Conservation (phyloP, 345 rosid species). For the Hevea brasiliensis region DNA sequence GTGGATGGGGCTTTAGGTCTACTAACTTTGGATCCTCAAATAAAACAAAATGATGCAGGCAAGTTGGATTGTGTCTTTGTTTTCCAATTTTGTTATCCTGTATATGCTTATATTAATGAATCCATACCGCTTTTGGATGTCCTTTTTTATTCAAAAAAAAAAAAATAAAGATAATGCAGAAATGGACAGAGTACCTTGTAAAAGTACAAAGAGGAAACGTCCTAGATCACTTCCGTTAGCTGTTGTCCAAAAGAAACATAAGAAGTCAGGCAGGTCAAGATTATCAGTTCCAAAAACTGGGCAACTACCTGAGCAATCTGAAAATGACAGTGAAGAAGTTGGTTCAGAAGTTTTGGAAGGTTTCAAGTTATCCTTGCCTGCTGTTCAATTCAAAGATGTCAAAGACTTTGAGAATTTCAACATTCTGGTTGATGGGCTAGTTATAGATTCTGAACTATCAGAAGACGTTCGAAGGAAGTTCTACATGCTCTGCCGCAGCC, state of each 20-base stretch:
- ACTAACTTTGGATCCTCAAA: conserved; percentile 60
- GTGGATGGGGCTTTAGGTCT: conserved; percentile 72
- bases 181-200: conserved; percentile 10
- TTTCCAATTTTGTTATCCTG: conserved; percentile 10
- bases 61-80: conserved; percentile 22
- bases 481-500: conserved; percentile 60
- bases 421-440: conserved; percentile 47
- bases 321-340: conserved; percentile 63
- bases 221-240: conserved; percentile 50
- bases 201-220: conserved; percentile 42
- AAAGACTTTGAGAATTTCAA: conserved; percentile 45
- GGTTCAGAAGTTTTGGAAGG: conserved; percentile 70
- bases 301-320: conserved; percentile 48
- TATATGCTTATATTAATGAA: not conserved
- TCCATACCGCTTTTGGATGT: conserved; percentile 18
- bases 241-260: conserved; percentile 45
- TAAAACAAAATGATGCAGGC: conserved; percentile 53
- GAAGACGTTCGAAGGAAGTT: conserved; percentile 51
- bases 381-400: conserved; percentile 44
- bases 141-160: not conserved
- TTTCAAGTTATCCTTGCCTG: conserved; percentile 39
- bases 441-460: conserved; percentile 50
- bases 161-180: conserved; percentile 26
- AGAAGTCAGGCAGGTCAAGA: conserved; percentile 28
- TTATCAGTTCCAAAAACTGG: conserved; percentile 24